Base-by-base conservation (phyloP, 2,329 filamentous ascomycete genomes). In the Helotiales sp. region DNA sequence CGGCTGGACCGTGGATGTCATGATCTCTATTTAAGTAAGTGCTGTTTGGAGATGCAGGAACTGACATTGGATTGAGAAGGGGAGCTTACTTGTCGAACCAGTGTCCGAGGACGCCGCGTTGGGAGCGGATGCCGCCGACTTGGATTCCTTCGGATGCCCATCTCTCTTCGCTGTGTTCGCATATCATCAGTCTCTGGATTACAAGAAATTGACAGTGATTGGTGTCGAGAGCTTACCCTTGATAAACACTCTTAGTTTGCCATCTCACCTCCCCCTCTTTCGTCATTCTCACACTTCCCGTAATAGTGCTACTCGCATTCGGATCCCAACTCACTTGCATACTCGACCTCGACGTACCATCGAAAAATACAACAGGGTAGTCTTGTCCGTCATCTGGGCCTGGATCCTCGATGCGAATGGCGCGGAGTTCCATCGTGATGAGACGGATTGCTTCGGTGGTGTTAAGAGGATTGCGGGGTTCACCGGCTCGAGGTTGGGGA, bases 91-190 rank as follows among this genome's bases (percentile, higher is more conserved):
- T 87, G 66, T 91, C 88, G 66, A 91, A 93, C 90, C 90, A 93
- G 52, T 84, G 87, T 0, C 90, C 89, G 1, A 91, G 68, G 0
- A 91, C 84, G 1, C 89, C 89, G 7, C 88, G 79, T 6, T 81
- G 83, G 5, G 86, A 87, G 49, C 76, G 74, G 1, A 84, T 66
- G 0, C 89, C 90, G 10, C 89, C 89, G 5, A 93, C 72, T 71
- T 93, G 90, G 5, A 93, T 77, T 8, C 87, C 83, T 73, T 93
- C 90, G 67, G 85, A 89, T n/a, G 83, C 81, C 90, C 89, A 93
- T 22, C 88, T 77, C 67, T 89, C 85, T 63, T 89, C 79, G 48
- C 87, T 85, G 63, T 3, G n/a, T n/a, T n/a, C n/a, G 80, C 74
- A 24, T 51, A 55, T 70, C 29, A n/a, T 57, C 15, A 56, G 52